Conservation (phyloP, 192 early-diverging fungal species). For the Podila epicladia region DNA sequence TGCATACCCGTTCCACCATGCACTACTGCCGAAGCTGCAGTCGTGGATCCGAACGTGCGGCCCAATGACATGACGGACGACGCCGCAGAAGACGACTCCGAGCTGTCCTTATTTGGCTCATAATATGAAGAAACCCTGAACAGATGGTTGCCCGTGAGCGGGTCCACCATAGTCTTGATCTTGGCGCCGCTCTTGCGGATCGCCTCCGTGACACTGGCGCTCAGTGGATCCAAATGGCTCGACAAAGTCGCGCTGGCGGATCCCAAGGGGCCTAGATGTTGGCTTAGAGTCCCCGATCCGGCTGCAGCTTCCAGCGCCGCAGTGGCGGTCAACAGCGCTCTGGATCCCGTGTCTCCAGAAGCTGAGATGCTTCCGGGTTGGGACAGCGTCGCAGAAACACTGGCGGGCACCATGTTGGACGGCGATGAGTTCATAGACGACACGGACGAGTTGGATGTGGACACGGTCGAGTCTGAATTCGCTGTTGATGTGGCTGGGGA, state of each 20-base stretch:
- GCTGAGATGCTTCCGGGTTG: constrained; percentile 17
- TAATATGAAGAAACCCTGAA: constrained; percentile 1
- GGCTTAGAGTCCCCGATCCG: neutral
- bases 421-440: constrained; percentile 5
- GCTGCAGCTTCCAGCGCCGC: constrained; percentile 43
- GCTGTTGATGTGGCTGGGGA: constrained; percentile 8
- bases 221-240: constrained; percentile 37
- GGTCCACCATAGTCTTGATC: constrained; percentile 38
- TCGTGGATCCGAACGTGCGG: neutral
- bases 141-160: constrained; percentile 16
- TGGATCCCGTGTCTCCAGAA: constrained; percentile 16
- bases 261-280: neutral
- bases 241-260: constrained; percentile 23
- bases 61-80: constrained; percentile 20
- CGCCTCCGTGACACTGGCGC: constrained; percentile 27
- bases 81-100: constrained; percentile 5
- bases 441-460: constrained; percentile 22
- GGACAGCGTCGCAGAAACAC: constrained; percentile 16
- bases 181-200: constrained; percentile 38
- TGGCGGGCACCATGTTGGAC: neutral
- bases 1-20: neutral
- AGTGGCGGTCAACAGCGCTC: constrained; percentile 26
- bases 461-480: constrained; percentile 15
- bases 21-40: neutral
- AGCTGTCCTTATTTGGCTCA: neutral